These are phyloP conservation scores for Trebouxia sp. DNA, from an alignment of 139 green algal species.

Conservation along the genomic window DNA sequence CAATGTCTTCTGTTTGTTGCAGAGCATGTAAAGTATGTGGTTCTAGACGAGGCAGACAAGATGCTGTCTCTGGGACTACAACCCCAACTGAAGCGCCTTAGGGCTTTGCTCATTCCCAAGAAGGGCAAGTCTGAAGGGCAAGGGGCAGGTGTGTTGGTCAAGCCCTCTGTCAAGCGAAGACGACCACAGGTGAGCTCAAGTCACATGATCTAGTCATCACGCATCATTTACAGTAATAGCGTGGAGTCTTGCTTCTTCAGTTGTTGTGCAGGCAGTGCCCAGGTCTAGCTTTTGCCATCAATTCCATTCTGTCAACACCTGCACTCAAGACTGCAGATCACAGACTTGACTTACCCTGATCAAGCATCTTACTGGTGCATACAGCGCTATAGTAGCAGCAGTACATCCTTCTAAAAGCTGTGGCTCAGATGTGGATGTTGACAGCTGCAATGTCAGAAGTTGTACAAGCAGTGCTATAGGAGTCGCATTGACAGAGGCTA, in stretches of 20 bases:
- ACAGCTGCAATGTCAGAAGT: no score
- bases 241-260: background rate
- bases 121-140: background rate
- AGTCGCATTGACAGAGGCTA: background rate
- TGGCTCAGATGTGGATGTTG: no score
- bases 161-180: background rate
- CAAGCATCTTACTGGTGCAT: no score
- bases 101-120: constrained; percentile 48
- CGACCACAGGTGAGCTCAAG: constrained; percentile 21
- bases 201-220: no score
- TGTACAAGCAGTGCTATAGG: no score
- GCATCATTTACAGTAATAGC: no score
- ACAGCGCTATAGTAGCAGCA: no score
- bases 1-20: background rate
- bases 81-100: constrained; percentile 73
- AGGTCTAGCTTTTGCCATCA: background rate
- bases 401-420: no score
- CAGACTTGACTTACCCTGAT: no score
- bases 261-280: background rate
- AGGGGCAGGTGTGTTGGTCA: background rate
- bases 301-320: no score
- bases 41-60: constrained; percentile 91
- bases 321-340: no score
- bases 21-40: constrained; percentile 46
- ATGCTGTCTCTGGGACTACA: constrained; percentile 84